These are phyloP conservation scores for Aurinia saxatilis DNA, from an alignment of 345 rosid genomes.

Conservation along the genomic window DNA sequence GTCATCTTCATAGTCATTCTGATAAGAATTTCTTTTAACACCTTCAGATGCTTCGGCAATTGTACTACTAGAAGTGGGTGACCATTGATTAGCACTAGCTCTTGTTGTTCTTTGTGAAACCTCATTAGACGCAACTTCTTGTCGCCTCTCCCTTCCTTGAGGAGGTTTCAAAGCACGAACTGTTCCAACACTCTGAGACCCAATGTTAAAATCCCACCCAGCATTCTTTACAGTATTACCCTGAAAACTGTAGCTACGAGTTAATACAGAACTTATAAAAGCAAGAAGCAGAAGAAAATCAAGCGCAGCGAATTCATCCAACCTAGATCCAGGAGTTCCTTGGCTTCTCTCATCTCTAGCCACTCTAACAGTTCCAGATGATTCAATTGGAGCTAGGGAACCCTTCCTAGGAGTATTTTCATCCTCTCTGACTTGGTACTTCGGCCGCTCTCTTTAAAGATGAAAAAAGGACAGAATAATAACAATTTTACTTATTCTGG, in stretches of 20 bases:
- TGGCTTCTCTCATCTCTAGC: conserved; percentile 53
- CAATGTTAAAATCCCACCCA: conserved; percentile 93
- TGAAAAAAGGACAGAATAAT: conserved; percentile 21
- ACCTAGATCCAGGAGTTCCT: conserved; percentile 67
- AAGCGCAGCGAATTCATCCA: conserved; percentile 20
- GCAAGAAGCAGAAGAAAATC: conserved; percentile 9
- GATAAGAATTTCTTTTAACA: conserved; percentile 36
- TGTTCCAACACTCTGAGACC: conserved; percentile 60
- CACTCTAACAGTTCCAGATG: conserved; percentile 69
- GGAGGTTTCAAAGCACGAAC: conserved; percentile 70
- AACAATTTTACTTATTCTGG: conserved; percentile 23
- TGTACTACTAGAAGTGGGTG: conserved; percentile 41
- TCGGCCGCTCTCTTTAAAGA: conserved; percentile 80
- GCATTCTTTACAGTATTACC: conserved; percentile 57
- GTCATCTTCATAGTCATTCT: conserved; percentile 29
- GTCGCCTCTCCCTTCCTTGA: conserved; percentile 69
- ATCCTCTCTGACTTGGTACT: conserved; percentile 61
- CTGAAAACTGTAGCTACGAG: conserved; percentile 41
- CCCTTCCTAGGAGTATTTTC: conserved; percentile 50
- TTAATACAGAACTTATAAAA: conserved; percentile 18
- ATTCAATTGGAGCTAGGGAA: conserved; percentile 39
- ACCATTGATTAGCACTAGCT: conserved; percentile 38
- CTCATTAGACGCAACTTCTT: conserved; percentile 48
- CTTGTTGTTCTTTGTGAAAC: conserved; percentile 44
- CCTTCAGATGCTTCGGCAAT: conserved; percentile 41